A percentile compares a stretch with the other conserved stretches of the same genome.
phyloP scores from a whole-genome alignment of 2,329 filamentous ascomycete species.

The Neofusicoccum kwambonambiense region DNA sequence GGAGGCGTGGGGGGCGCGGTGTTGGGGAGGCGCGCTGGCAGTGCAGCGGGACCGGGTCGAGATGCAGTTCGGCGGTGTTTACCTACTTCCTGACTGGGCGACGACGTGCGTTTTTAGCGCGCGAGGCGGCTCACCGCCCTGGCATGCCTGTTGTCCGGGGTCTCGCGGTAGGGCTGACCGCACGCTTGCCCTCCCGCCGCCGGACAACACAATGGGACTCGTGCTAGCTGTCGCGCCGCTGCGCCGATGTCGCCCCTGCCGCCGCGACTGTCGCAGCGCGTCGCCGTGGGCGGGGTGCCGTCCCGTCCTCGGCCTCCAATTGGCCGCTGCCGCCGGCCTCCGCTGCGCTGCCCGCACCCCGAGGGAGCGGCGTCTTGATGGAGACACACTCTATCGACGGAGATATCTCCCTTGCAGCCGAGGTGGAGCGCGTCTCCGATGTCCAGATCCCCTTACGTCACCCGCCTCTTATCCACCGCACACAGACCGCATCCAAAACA shows the following conservation, averaged over 20 bases:
- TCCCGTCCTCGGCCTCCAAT: neutral
- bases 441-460: slow-evolving; percentile 9
- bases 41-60: slow-evolving; percentile 4
- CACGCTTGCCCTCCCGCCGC: neutral
- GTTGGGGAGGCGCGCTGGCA: neutral
- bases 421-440: neutral
- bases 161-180: neutral
- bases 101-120: neutral
- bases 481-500: neutral
- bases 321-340: neutral
- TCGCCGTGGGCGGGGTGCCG: neutral
- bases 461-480: neutral
- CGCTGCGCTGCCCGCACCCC: neutral
- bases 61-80: slow-evolving; percentile 11
- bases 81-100: slow-evolving; percentile 15
- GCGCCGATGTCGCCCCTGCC: neutral
- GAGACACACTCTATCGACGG: neutral
- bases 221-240: neutral
- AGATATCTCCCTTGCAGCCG: slow-evolving; percentile 9
- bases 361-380: neutral
- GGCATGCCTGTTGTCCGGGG: neutral
- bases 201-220: neutral
- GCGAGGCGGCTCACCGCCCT: slow-evolving; percentile 1
- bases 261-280: neutral
- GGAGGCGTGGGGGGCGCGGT: neutral